Conservation (phyloP, 495 filamentous ascomycete species). For the Xylaria acuta region DNA sequence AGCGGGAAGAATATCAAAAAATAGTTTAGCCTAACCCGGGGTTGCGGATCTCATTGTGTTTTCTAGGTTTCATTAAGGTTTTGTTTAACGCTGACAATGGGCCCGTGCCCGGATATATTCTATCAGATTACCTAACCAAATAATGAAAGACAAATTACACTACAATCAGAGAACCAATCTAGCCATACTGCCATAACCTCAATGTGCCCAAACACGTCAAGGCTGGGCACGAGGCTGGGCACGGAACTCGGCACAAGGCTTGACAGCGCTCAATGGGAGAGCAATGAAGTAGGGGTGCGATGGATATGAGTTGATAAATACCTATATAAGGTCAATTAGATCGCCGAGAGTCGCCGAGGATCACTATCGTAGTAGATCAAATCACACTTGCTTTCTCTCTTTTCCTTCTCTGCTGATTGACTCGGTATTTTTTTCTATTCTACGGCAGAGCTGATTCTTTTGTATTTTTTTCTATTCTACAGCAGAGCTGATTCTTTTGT, state of each 20-base stretch:
- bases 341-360: not conserved
- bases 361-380: not conserved
- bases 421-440: not conserved
- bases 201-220: not conserved
- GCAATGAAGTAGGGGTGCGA: not conserved
- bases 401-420: not conserved
- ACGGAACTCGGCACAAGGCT: not conserved
- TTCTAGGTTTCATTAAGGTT: not conserved
- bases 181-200: not conserved
- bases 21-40: not conserved
- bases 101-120: not conserved
- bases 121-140: not conserved
- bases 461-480: not conserved
- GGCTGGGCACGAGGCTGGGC: constrained; percentile 1
- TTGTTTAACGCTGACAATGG: constrained; percentile 1
- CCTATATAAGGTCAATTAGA: not conserved
- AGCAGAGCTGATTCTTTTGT: constrained; percentile 9
- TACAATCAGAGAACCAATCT: not conserved
- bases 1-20: not conserved
- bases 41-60: not conserved
- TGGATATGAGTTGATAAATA: not conserved
- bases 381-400: not conserved
- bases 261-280: not conserved
- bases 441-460: constrained; percentile 8
- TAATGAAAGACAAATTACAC: not conserved